Base-by-base conservation (phyloP, 2,329 filamentous ascomycete species). In the Fusarium sp. region DNA sequence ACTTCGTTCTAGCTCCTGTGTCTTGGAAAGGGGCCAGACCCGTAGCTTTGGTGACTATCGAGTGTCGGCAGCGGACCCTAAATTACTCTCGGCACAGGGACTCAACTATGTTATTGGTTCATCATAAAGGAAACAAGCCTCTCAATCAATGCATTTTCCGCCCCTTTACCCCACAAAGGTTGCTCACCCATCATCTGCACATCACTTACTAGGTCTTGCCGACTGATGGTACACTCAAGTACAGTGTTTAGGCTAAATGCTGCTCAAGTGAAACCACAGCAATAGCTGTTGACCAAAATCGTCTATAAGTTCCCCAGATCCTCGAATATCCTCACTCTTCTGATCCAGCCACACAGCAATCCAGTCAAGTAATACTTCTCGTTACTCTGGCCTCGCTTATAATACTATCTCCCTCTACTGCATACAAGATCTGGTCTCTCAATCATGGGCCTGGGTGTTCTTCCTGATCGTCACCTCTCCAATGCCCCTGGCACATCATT, bases 101-200 rank as follows among this genome's bases (percentile, higher is more conserved):
- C 5, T 52, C 13, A 3, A 23, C 7, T 3, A 3, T 23, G 1
- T 8, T 1, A 44, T 52, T 52, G 16, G 26, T 2, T 6, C 3
- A 7, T 18, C 12, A 44, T 0, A 4, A 3, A 4, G 3, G 10
- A 8, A 29, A 5, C 15, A 24, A 31, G 15, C 6, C 1, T 15
- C 6, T 2, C 3, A 4, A 5, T 3, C 4, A 50, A 11, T 2
- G 1, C 2, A 18, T 11, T 12, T 21, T 20, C n/a, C 21, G 24
- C 20, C 18, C 18, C 3, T 43, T 52, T 31, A 9, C 16, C n/a
- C 35, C 35, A 18, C 1, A 3, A 18, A 10, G 5, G 2, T 3
- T 13, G 8, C 20, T 26, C 24, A 8, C 6, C 6, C 5, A 18
- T 16, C 9, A 0, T 1, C 2, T n/a, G 7, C 4, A 38, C 6